Percentiles rank a stretch among this genome's conserved stretches.
These are phyloP conservation scores for Fusarium lyarnte DNA, from an alignment of 2,329 filamentous ascomycete species.

Conservation along the genomic window DNA sequence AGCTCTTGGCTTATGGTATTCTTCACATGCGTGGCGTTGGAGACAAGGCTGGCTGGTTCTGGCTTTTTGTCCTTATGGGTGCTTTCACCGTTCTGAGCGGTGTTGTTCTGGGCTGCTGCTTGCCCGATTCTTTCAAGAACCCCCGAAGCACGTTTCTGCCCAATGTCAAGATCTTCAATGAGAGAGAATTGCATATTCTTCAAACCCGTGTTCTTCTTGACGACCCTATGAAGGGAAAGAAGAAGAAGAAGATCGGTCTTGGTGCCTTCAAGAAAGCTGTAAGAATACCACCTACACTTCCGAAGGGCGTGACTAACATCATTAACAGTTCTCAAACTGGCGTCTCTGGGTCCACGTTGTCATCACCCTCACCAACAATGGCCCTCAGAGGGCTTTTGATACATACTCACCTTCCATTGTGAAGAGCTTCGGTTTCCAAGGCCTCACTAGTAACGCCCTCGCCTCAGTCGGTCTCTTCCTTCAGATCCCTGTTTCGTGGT, in stretches of 20 bases:
- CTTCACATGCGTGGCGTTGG: slow-evolving; percentile 60
- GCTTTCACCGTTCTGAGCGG: slow-evolving; percentile 59
- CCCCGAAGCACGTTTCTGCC: slow-evolving; percentile 56
- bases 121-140: slow-evolving; percentile 57
- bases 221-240: slow-evolving; percentile 57
- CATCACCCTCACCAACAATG: slow-evolving; percentile 60
- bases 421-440: slow-evolving; percentile 60
- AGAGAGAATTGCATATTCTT: slow-evolving; percentile 54
- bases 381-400: slow-evolving; percentile 58
- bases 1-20: slow-evolving; percentile 57
- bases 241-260: slow-evolving; percentile 58
- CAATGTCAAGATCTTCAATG: slow-evolving; percentile 47
- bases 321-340: slow-evolving; percentile 56
- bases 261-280: slow-evolving; percentile 56
- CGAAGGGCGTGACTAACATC: background rate
- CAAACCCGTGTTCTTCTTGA: slow-evolving; percentile 53
- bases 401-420: slow-evolving; percentile 66
- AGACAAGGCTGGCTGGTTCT: slow-evolving; percentile 64
- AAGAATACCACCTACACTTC: slow-evolving; percentile 12
- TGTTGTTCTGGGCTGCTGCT: slow-evolving; percentile 53
- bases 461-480: slow-evolving; percentile 64
- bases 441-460: slow-evolving; percentile 61
- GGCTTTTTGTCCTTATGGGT: slow-evolving; percentile 65
- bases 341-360: slow-evolving; percentile 62
- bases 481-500: slow-evolving; percentile 61